Conservation (phyloP, 192 early-diverging fungal species). For the Podila horticola region DNA sequence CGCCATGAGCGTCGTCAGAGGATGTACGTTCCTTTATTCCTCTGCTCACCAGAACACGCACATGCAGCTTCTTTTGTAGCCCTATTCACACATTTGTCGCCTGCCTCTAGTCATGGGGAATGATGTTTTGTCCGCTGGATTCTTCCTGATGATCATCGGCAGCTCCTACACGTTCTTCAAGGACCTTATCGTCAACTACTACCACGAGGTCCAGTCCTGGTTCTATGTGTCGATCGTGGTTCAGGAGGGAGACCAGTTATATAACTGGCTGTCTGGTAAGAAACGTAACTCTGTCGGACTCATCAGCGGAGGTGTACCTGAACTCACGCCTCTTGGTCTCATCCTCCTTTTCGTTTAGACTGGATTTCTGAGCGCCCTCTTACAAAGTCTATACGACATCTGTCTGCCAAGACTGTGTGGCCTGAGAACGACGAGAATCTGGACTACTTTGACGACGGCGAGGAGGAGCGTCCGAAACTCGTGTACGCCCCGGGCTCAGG, state of each 20-base stretch:
- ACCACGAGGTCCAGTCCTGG: conserved; percentile 41
- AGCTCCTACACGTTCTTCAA: conserved; percentile 48
- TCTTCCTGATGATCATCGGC: conserved; percentile 47
- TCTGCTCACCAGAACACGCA: background rate
- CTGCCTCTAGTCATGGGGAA: conserved; percentile 27
- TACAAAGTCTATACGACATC: conserved; percentile 44
- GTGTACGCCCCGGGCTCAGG: conserved; percentile 43
- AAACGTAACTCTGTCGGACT: background rate
- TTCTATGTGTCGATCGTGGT: conserved; percentile 50
- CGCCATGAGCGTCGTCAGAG: conserved; percentile 1
- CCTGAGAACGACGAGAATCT: conserved; percentile 13
- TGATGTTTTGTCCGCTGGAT: conserved; percentile 50
- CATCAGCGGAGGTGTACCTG: conserved; percentile 8
- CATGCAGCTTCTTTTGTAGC: background rate
- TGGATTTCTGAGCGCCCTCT: conserved; percentile 48
- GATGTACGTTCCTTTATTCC: background rate
- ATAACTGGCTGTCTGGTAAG: conserved; percentile 49
- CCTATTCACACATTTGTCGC: background rate
- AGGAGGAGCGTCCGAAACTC: conserved; percentile 33
- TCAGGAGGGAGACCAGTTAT: conserved; percentile 46
- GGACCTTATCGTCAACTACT: conserved; percentile 32
- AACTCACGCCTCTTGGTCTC: background rate
- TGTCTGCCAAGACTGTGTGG: conserved; percentile 45
- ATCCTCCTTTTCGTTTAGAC: conserved; percentile 9
- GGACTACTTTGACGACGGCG: conserved; percentile 14